Base-by-base conservation (phyloP, 805 yeast genomes). In the Lipomyces lipofer region DNA sequence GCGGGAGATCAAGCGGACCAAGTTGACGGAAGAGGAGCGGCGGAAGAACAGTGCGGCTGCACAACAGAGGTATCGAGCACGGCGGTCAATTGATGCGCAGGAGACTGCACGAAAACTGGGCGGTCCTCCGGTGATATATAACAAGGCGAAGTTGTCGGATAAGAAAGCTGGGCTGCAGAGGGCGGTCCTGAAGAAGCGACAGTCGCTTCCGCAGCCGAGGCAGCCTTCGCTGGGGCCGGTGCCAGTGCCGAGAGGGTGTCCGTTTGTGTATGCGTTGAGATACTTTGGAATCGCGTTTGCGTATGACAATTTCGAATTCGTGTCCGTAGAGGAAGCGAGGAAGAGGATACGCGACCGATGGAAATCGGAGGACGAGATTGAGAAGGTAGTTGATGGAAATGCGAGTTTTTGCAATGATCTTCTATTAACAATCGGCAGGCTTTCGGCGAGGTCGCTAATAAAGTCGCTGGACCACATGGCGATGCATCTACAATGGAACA, bases 81-180 rank as follows among this genome's bases (percentile, higher is more conserved):
- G 58, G n/a, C 47, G 39, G 43, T 39, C 56, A n/a, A 29, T 48
- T 2, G 56, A 52, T 29, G 56, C 56, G 4, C 36, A 44, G 40
- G 51, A 43, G 38, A 22, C 48, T 13, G 49, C 56, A 10, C 49
- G 48, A 27, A 36, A 48, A 22, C 52, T 21, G 9, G 56, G 56
- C 2, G 56, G 56, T 12, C 56, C 56, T 12, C 47, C 56, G 12
- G 47, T 40, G 13, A 52, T 52, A 10, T 52, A 52, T 43, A 52
- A 52, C 29, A 52, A 52, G 35, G 50, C 52, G 24, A 52, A 52
- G 25, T 25, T 52, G 29, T 47, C 56, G n/a, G 56, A 52, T 27
- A 52, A 52, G 32, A 47, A 48, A 25, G 43, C 56, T 10, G 56
- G 56, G 25, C 25, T 52, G 10, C 56, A 48, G 43, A 30, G 56